Conservation (phyloP, 495 filamentous ascomycete species). For the Aspergillus leporis region DNA sequence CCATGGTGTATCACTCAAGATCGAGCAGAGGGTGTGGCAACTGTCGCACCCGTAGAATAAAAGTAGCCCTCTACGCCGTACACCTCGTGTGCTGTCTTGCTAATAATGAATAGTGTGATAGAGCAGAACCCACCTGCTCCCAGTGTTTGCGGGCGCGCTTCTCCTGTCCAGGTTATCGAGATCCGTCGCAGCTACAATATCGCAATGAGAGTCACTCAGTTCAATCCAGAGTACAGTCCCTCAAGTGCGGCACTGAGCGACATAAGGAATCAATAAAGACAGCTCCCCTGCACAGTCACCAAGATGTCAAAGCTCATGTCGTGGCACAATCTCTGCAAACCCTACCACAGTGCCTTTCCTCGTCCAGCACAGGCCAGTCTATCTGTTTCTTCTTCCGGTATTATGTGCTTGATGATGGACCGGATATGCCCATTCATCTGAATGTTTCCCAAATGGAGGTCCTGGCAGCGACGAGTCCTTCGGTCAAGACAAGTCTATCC, state of each 20-base stretch:
- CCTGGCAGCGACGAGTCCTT: conserved; percentile 4
- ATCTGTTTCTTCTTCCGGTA: conserved; percentile 11
- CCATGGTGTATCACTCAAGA: background rate
- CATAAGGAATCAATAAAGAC: background rate
- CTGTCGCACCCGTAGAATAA: background rate
- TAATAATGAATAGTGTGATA: background rate
- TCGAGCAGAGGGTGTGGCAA: background rate
- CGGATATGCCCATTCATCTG: background rate
- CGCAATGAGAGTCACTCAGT: background rate
- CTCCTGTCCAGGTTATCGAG: background rate
- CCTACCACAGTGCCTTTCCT: background rate
- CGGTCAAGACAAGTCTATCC: conserved; percentile 2
- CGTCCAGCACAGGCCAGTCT: conserved; percentile 1
- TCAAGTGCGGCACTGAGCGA: background rate
- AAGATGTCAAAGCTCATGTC: background rate
- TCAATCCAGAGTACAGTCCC: background rate
- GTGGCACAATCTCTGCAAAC: too few species aligned
- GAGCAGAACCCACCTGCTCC: background rate
- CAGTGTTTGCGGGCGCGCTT: background rate
- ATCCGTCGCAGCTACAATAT: background rate
- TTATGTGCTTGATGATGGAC: conserved; percentile 6
- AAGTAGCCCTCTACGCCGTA: background rate
- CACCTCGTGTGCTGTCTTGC: background rate
- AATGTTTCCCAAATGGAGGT: conserved; percentile 7
- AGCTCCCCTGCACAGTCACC: background rate